A percentile compares a stretch with the other conserved stretches of the same genome.
Conservation (phyloP, 1,284 basidiomycete species). For the Agroathelia rolfsii region DNA sequence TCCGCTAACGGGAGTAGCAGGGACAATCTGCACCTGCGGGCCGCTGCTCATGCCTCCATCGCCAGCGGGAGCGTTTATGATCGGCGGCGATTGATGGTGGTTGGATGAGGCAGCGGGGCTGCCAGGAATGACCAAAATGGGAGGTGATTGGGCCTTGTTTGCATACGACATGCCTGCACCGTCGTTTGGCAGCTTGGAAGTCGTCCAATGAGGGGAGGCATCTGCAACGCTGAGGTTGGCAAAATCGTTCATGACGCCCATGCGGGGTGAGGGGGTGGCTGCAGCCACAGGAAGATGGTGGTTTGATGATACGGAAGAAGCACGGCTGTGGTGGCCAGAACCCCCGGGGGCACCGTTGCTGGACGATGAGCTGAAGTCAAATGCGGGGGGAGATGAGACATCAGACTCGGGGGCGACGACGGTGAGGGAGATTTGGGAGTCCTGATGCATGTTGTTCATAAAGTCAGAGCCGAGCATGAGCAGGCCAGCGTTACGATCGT, state of each 20-base stretch:
- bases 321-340: slow-evolving; percentile 42
- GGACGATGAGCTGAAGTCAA: slow-evolving; percentile 57
- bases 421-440: slow-evolving; percentile 31
- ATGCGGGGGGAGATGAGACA: slow-evolving; percentile 28
- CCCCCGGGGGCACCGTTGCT: slow-evolving; percentile 37
- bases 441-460: slow-evolving; percentile 25
- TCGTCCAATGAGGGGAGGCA: slow-evolving; percentile 50
- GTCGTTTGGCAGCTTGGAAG: slow-evolving; percentile 37
- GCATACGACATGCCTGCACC: slow-evolving; percentile 29
- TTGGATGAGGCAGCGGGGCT: slow-evolving; percentile 22
- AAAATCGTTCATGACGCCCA: slow-evolving; percentile 47
- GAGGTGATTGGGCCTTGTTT: slow-evolving; percentile 56
- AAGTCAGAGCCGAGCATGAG: slow-evolving; percentile 51
- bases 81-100: slow-evolving; percentile 28
- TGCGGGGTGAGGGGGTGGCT: slow-evolving; percentile 38
- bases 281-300: slow-evolving; percentile 29
- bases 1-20: slow-evolving; percentile 68
- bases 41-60: slow-evolving; percentile 40
- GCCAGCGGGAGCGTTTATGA: slow-evolving; percentile 59
- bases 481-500: slow-evolving; percentile 44
- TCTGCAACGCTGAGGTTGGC: slow-evolving; percentile 51
- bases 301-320: slow-evolving; percentile 56
- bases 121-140: slow-evolving; percentile 58
- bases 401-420: slow-evolving; percentile 25
- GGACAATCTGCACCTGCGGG: slow-evolving; percentile 64